Evolutionary conservation across 306 rosid genomes (phyloP).

Genomic region (Medicago lupulina): DNA sequence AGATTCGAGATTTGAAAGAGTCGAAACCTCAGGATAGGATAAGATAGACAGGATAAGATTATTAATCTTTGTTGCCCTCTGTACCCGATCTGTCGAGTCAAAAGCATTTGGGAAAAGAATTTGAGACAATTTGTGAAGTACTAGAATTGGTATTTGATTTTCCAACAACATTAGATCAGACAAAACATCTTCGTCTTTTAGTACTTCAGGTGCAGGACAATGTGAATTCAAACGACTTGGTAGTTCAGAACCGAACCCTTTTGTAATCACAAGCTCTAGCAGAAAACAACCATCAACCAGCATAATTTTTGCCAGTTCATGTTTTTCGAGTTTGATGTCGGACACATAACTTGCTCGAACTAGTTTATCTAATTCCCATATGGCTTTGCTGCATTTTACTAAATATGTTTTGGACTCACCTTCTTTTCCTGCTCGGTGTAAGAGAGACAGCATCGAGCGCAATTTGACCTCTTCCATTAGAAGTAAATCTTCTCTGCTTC

Average conservation of each 20-base stretch:
- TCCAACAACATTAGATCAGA: slow-evolving; percentile 38
- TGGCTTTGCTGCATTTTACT: not conserved
- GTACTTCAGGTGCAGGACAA: not conserved
- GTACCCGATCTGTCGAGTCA: not conserved
- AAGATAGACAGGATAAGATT: not conserved
- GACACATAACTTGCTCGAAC: not conserved
- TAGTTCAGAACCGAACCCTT: not conserved
- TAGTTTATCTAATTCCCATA: not conserved
- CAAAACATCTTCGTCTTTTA: not conserved
- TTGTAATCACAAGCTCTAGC: not conserved
- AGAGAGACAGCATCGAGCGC: not conserved
- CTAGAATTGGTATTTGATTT: slow-evolving; percentile 32
- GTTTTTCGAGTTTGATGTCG: not conserved
- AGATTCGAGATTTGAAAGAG: not conserved
- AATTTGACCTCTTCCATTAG: not conserved
- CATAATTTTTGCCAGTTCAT: not conserved
- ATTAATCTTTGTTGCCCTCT: not conserved
- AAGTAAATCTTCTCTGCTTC: not conserved
- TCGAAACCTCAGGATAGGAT: not conserved
- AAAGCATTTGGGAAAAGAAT: not conserved
- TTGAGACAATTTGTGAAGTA: not conserved
- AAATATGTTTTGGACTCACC: not conserved
- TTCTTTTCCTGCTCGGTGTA: not conserved
- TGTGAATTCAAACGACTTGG: not conserved
- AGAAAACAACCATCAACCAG: not conserved